Evolutionary conservation across 169 alveolate genomes (phyloP).

Genomic region (Cryptosporidium canis): DNA sequence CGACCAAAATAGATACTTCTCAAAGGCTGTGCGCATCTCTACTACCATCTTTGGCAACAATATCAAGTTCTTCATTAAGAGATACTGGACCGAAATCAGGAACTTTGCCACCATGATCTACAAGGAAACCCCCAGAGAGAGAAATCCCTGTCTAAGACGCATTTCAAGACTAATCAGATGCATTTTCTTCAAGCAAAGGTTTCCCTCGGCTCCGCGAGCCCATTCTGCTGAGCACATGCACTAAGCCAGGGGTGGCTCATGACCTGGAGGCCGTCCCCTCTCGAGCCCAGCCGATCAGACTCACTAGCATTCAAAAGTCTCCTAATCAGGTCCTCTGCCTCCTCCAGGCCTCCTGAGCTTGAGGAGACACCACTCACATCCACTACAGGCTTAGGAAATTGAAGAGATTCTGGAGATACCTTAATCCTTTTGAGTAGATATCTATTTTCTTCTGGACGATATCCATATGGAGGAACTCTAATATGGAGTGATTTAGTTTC

Average conservation of each 20-base stretch:
- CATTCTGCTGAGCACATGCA: neutral
- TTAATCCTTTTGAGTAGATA: constrained; percentile 24
- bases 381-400: constrained; percentile 13
- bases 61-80: constrained; percentile 28
- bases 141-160: neutral
- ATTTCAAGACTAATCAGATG: neutral
- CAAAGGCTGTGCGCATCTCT: constrained; percentile 9
- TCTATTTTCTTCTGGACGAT: constrained; percentile 55
- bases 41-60: constrained; percentile 3
- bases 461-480: constrained; percentile 69
- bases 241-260: constrained; percentile 30
- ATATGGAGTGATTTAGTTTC: neutral
- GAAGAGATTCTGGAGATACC: constrained; percentile 37
- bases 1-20: neutral
- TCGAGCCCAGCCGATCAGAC: neutral
- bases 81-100: constrained; percentile 49
- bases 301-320: neutral
- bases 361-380: neutral
- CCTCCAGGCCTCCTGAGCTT: neutral
- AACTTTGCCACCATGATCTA: neutral
- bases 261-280: neutral
- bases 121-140: neutral
- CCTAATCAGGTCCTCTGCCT: neutral
- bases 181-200: neutral
- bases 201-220: neutral